A percentile compares a stretch with the other conserved stretches of the same genome.
Evolutionary conservation across 495 filamentous ascomycete species (phyloP).

Genomic region (Hypoxylon rickii): DNA sequence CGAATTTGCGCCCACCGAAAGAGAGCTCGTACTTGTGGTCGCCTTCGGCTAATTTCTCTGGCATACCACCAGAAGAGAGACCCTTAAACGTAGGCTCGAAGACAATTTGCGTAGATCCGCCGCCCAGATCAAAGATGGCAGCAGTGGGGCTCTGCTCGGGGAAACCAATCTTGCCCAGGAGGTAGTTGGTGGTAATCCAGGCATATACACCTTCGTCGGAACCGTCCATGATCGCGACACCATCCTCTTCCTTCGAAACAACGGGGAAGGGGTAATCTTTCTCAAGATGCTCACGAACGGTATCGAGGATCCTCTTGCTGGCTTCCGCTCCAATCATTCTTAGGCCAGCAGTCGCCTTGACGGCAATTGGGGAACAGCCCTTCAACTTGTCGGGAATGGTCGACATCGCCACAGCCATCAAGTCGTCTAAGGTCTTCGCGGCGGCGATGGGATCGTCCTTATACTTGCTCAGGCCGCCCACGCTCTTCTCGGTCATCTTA

Average conservation of each 20-base stretch:
- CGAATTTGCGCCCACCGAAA: slow-evolving; percentile 88
- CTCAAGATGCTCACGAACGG: slow-evolving; percentile 84
- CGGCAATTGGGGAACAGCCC: slow-evolving; percentile 85
- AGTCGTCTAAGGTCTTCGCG: slow-evolving; percentile 82
- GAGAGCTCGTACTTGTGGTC: slow-evolving; percentile 95
- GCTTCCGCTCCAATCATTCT: slow-evolving; percentile 81
- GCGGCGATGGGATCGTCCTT: slow-evolving; percentile 81
- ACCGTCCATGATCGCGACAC: slow-evolving; percentile 95
- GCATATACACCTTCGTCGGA: slow-evolving; percentile 96
- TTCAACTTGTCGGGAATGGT: slow-evolving; percentile 85
- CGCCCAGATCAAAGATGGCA: slow-evolving; percentile 90
- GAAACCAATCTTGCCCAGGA: slow-evolving; percentile 94
- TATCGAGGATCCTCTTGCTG: slow-evolving; percentile 81
- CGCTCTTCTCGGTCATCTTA: slow-evolving; percentile 83
- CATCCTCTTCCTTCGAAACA: slow-evolving; percentile 78
- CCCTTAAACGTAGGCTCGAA: slow-evolving; percentile 93
- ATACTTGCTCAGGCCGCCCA: slow-evolving; percentile 84
- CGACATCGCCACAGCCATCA: slow-evolving; percentile 83
- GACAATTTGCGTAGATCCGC: slow-evolving; percentile 96
- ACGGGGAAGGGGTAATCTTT: slow-evolving; percentile 92
- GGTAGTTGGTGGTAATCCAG: slow-evolving; percentile 98
- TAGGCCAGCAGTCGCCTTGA: slow-evolving; percentile 95
- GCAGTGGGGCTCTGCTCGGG: slow-evolving; percentile 88
- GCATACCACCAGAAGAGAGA: slow-evolving; percentile 76
- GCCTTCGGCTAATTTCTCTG: slow-evolving; percentile 79